Evolutionary conservation across 257 asterid species (phyloP).

Genomic region (Gynochthodes officinalis): DNA sequence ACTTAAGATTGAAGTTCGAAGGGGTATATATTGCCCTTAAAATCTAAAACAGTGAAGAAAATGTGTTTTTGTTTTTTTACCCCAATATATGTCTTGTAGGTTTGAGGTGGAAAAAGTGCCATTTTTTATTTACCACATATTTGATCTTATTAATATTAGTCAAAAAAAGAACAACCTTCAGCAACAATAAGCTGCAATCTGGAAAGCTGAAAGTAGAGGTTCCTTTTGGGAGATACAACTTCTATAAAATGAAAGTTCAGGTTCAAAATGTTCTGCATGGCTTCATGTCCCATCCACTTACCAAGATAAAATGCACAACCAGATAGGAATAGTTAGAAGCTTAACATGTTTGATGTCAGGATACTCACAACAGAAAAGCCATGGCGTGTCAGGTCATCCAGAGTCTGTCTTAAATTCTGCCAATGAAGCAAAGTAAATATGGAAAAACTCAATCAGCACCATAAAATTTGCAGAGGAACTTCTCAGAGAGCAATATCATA

Average conservation of each 20-base stretch:
- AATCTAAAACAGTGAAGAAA: background rate
- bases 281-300: background rate
- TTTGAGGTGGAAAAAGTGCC: conserved; percentile 3
- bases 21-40: background rate
- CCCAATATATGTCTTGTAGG: background rate
- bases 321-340: conserved; percentile 1
- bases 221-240: background rate
- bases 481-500: background rate
- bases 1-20: background rate
- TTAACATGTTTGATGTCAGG: conserved; percentile 19
- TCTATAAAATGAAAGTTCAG: background rate
- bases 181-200: background rate
- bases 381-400: conserved; percentile 90
- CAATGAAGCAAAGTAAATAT: conserved; percentile 19
- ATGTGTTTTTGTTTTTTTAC: background rate
- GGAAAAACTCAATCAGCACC: conserved; percentile 9
- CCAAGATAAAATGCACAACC: background rate
- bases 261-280: background rate
- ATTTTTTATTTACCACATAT: background rate
- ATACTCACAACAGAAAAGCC: conserved; percentile 96
- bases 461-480: background rate
- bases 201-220: background rate
- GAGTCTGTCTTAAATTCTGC: conserved; percentile 93
- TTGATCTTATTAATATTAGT: background rate
- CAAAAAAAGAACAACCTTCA: background rate